phyloP scores from a whole-genome alignment of 2,329 filamentous ascomycete species.

The Aspergillus hiratsukae region DNA sequence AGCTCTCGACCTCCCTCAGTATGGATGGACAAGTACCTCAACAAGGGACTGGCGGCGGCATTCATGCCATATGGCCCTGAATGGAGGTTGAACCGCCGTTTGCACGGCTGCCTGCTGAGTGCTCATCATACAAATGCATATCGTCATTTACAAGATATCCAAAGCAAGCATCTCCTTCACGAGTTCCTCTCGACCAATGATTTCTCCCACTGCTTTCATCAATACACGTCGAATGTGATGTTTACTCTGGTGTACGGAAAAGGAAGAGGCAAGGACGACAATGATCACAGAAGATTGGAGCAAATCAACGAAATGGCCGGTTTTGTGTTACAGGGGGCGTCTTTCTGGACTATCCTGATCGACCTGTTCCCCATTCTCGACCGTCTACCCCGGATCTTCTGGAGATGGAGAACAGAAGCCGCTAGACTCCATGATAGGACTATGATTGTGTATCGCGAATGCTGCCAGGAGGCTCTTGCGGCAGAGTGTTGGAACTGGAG shows the following conservation, averaged over 20 bases:
- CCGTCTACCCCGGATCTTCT: background rate
- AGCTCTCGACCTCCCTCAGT: constrained; percentile 32
- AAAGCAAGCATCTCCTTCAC: constrained; percentile 43
- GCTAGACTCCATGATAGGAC: constrained; percentile 14
- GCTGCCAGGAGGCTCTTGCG: constrained; percentile 3
- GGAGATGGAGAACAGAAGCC: constrained; percentile 9
- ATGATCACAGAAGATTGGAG: constrained; percentile 40
- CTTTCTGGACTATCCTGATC: constrained; percentile 4
- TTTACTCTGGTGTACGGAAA: constrained; percentile 51
- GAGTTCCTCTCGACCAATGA: constrained; percentile 38
- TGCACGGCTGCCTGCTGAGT: constrained; percentile 44
- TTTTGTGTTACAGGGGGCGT: constrained; percentile 8
- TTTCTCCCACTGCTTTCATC: constrained; percentile 46
- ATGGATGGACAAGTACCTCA: constrained; percentile 25
- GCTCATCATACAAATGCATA: constrained; percentile 43
- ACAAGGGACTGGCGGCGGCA: constrained; percentile 40
- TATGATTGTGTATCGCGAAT: constrained; percentile 6
- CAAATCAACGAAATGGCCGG: constrained; percentile 44
- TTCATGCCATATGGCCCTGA: constrained; percentile 48
- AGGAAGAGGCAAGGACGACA: constrained; percentile 39
- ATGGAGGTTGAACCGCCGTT: constrained; percentile 42
- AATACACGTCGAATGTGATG: constrained; percentile 48
- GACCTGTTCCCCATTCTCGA: constrained; percentile 11
- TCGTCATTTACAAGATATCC: constrained; percentile 47
- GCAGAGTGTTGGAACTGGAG: constrained; percentile 20